Evolutionary conservation across 768 basidiomycete genomes (phyloP).

Genomic region (Tremella mesenterica): DNA sequence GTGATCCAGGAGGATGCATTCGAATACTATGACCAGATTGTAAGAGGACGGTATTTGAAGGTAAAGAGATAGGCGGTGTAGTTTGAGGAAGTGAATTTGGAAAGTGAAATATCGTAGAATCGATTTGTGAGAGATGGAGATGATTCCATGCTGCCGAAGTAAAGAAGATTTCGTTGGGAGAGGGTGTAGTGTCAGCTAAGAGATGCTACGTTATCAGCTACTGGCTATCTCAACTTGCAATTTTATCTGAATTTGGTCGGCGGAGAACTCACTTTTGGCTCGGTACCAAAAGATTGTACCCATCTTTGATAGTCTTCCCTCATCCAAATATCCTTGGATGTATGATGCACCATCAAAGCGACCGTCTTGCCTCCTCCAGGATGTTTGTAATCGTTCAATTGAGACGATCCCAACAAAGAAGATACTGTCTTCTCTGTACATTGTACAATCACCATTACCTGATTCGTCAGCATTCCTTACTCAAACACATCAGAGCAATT

Average conservation of each 20-base stretch:
- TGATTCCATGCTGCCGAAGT: conserved; percentile 65
- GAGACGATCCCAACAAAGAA: conserved; percentile 8
- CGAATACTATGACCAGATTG: conserved; percentile 13
- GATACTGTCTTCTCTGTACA: conserved; percentile 50
- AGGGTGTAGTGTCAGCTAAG: conserved; percentile 58
- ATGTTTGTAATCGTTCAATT: conserved; percentile 17
- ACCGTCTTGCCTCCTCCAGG: conserved; percentile 43
- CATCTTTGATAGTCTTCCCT: conserved; percentile 63
- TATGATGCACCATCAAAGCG: conserved; percentile 55
- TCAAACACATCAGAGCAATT: not conserved
- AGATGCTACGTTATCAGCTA: conserved; percentile 54
- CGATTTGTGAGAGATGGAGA: conserved; percentile 62
- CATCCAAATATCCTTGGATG: conserved; percentile 62
- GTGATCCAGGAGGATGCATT: conserved; percentile 25
- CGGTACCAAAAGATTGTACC: conserved; percentile 58
- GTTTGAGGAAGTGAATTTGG: conserved; percentile 39
- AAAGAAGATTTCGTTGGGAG: conserved; percentile 62
- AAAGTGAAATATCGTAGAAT: conserved; percentile 62
- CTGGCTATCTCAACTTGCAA: no score
- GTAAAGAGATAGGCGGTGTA: conserved; percentile 48
- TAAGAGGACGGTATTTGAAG: conserved; percentile 49
- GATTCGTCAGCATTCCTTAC: no score
- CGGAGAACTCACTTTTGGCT: conserved; percentile 56
- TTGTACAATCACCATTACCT: conserved; percentile 55
- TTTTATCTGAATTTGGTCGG: not conserved